Evolutionary conservation across 441 rosid species (phyloP), one percentile per base, ranked within the genome.

Genomic region (Arabidopsis lyrata): DNA sequence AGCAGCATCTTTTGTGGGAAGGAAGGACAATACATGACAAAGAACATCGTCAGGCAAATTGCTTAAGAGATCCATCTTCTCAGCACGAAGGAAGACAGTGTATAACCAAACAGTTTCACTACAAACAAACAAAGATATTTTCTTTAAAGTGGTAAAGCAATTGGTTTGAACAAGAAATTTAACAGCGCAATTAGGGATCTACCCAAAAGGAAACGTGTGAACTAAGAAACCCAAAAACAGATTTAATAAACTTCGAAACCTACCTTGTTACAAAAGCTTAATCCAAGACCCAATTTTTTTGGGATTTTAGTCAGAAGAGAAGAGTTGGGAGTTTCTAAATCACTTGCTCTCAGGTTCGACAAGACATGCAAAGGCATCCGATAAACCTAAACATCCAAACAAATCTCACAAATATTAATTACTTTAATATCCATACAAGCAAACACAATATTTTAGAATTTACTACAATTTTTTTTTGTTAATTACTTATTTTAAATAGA

Each of bases 1-100:
- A 42, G 60, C 60, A 70, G 75, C 68, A 0, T 60, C 52, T 11
- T 70, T 70, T 16, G 74, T 35, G 0, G 42, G 27, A 4, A 60
- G 68, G 6, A 60, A 61, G 2, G 75, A 70, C 42, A 70, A 41
- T 2, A 70, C 29, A 60, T 60, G 67, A 61, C 42, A 36, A 22
- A 70, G 18, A 71, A 61, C 0, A 10, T 29, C 75, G 5, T 60
- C 34, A 8, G 75, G 61, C 35, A 70, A 29, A 35, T 9, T 35
- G 36, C 58, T 34, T 2, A 45, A 15, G 22, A 3, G 50, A 45
- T 45, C 50, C 50, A 45, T 45, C 10, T 45, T 15, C 50, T 45
- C 50, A 24, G 42, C 63, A 57, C 8, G 14, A 45, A 45, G 3
- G 3, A 44, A 41, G 15, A 41, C 15, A 41, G 15, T 41, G 14